These are phyloP conservation scores for Annulohypoxylon bovei DNA, from an alignment of 495 filamentous ascomycete genomes.

Conservation along the genomic window DNA sequence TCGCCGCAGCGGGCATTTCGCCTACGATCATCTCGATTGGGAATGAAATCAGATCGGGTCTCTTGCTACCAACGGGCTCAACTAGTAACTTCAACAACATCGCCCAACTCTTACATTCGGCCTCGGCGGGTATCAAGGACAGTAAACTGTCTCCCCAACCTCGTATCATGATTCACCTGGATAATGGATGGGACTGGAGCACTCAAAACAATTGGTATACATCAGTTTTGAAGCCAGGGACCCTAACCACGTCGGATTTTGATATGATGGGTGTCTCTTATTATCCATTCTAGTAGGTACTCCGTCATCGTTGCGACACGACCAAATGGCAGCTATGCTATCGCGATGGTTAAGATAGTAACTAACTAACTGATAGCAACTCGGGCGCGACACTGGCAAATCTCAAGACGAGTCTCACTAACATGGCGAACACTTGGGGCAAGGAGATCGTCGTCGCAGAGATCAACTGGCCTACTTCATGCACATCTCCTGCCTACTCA, in stretches of 20 bases:
- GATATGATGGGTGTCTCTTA: conserved; percentile 77
- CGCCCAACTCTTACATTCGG: conserved; percentile 69
- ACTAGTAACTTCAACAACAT: conserved; percentile 62
- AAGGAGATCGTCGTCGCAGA: conserved; percentile 73
- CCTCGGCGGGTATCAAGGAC: conserved; percentile 69
- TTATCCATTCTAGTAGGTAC: conserved; percentile 69
- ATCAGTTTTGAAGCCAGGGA: conserved; percentile 62
- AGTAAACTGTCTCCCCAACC: conserved; percentile 64
- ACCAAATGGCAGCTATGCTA: neutral
- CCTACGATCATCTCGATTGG: conserved; percentile 73
- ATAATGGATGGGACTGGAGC: conserved; percentile 75
- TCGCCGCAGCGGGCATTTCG: conserved; percentile 62
- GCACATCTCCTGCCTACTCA: conserved; percentile 61
- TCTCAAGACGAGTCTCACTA: conserved; percentile 64
- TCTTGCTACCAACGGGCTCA: conserved; percentile 72
- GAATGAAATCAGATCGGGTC: conserved; percentile 72
- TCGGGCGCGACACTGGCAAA: conserved; percentile 62
- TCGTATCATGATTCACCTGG: conserved; percentile 75
- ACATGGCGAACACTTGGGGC: conserved; percentile 66
- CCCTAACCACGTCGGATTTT: conserved; percentile 64
- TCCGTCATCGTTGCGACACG: neutral
- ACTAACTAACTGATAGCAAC: conserved; percentile 40
- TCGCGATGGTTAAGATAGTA: neutral
- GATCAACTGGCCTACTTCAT: conserved; percentile 73
- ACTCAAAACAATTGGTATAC: conserved; percentile 72